Percentiles rank a stretch among this genome's conserved stretches.
Evolutionary conservation across 768 basidiomycete genomes (phyloP).

Genomic region (Boletus sp.): DNA sequence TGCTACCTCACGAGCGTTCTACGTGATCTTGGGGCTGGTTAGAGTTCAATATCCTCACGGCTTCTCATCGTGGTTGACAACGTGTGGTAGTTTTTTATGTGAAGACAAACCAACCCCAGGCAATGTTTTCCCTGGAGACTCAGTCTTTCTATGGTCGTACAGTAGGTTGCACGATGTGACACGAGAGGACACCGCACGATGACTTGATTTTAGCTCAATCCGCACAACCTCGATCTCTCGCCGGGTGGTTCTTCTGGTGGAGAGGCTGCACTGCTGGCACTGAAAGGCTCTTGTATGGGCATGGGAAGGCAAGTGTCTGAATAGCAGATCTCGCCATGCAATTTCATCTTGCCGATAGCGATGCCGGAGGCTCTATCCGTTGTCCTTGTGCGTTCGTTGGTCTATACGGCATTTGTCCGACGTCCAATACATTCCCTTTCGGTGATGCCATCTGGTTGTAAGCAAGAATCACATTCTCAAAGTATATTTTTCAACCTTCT

Average conservation of each 20-base stretch:
- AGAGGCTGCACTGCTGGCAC: conserved; percentile 46
- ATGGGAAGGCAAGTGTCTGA: conserved; percentile 37
- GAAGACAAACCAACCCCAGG: conserved; percentile 45
- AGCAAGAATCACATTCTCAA: conserved; percentile 1
- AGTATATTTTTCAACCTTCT: conserved; percentile 8
- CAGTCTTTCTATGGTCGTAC: conserved; percentile 35
- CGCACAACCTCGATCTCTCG: conserved; percentile 42
- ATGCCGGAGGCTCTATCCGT: conserved; percentile 40
- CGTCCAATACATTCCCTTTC: conserved; percentile 32
- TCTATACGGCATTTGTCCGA: conserved; percentile 42
- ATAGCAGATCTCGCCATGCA: not conserved
- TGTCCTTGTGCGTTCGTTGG: conserved; percentile 37
- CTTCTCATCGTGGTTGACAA: conserved; percentile 2
- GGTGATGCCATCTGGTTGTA: conserved; percentile 14
- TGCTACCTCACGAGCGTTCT: conserved; percentile 35
- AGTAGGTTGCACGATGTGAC: conserved; percentile 2
- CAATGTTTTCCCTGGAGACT: conserved; percentile 39
- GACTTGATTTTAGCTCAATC: conserved; percentile 37
- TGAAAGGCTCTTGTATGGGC: conserved; percentile 46
- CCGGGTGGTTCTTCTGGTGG: conserved; percentile 56
- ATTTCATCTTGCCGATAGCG: conserved; percentile 13
- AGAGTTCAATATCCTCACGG: not conserved
- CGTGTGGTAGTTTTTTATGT: conserved; percentile 38
- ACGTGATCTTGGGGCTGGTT: conserved; percentile 42
- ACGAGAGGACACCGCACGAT: not conserved